Base-by-base conservation (phyloP, 768 basidiomycete species). In the Mycena rebaudengoi region DNA sequence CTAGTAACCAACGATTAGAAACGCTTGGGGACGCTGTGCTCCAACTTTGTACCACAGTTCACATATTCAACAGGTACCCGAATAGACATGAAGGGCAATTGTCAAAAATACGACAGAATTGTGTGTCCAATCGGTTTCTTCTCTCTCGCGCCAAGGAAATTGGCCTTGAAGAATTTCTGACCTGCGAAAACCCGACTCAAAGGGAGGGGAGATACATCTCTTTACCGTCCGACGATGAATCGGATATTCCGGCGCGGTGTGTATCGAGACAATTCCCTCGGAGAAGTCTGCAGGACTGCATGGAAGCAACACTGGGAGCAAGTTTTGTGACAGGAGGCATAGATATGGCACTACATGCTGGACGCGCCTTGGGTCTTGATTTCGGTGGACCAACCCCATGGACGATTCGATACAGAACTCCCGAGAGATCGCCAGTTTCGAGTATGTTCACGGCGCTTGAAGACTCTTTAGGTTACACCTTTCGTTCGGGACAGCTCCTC, bases 11-110 rank as follows among this genome's bases (percentile, higher is more conserved):
- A 70, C 87, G 92, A 0, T 74, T 96, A 57, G 95, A 97, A 74
- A 95, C 94, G 0, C 79, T 96, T 7, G 95, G 95, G 10, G 95
- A 97, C 70, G 86, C 90, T 0, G 92, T 95, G 1, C 80, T 95
- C 41, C 90, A 95, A 70, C 75, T 96, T 25, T 86, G 88, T 49
- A 88, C 88, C 4, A 91, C 90, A 21, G 87, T 94, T 3, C 86
- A 95, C 70, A 77, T 93, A 5, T 89, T 90, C 77, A 92, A 91
- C 78, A 86, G 84, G 64, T 94, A 84, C 69, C 91, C 92, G 0
- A 82, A 87, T 65, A 82, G 89, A 23, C 91, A 96, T 68, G 95
- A 97, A 80, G 95, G 95, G 0, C 92, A 95, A 66, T 83, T 97
- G 40, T 82, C 88, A 33, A 76, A 76, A 26, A 76, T 95, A 44